phyloP scores from a whole-genome alignment of 148 eudicot species.

The Polygonum maritimum region DNA sequence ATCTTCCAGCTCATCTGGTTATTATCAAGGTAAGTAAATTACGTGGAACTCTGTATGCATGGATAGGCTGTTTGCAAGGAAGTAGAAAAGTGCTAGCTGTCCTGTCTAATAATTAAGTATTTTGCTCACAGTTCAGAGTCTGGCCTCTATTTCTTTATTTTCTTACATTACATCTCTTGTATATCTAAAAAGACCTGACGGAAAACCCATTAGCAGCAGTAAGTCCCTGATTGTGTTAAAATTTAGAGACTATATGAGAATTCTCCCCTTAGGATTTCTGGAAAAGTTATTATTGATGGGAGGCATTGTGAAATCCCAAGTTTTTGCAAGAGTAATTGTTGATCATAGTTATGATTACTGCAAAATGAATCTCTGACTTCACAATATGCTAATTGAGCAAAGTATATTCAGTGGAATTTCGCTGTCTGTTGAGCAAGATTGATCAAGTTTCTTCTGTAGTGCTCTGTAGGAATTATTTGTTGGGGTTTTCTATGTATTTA shows the following conservation, averaged over 20 bases:
- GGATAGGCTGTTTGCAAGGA: neutral
- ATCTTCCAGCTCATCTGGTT: slow-evolving; percentile 99
- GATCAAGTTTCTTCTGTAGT: neutral
- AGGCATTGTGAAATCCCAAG: neutral
- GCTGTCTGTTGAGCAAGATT: neutral
- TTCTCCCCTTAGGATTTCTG: neutral
- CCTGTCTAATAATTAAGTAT: no score
- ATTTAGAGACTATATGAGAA: neutral
- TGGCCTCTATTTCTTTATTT: neutral
- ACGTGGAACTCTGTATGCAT: neutral
- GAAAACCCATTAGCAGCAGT: neutral
- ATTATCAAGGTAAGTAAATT: slow-evolving; percentile 40
- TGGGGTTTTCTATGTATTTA: neutral
- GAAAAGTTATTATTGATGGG: neutral
- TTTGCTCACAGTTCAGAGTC: neutral
- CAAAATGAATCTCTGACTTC: neutral
- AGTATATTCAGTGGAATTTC: neutral
- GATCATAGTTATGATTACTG: neutral
- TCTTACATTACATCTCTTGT: neutral
- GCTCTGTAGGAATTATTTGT: neutral
- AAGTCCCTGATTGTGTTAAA: neutral
- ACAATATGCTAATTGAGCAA: neutral
- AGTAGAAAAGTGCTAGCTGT: neutral
- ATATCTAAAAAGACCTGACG: neutral
- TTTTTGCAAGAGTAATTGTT: neutral